Evolutionary conservation across 768 basidiomycete genomes (phyloP).

Genomic region (Phylloporus scabripes): DNA sequence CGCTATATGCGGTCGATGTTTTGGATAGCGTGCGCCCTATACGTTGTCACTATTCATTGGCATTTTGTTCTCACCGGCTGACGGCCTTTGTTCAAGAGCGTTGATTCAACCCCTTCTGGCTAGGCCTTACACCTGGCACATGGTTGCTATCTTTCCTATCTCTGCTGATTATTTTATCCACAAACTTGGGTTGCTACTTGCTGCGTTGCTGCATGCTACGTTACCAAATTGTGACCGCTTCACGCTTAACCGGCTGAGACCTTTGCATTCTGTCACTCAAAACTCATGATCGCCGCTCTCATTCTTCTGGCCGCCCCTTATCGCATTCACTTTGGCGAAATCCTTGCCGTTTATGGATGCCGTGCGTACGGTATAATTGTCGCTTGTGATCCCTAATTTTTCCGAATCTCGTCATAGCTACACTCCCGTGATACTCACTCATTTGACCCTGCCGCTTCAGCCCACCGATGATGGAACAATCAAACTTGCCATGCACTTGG

Average conservation of each 20-base stretch:
- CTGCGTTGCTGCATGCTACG: neutral
- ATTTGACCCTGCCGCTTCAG: constrained; percentile 32
- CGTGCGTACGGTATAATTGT: neutral
- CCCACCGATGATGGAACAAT: constrained; percentile 64
- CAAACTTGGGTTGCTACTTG: neutral
- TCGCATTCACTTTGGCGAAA: neutral
- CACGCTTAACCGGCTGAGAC: neutral
- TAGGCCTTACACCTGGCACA: neutral
- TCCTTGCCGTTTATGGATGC: neutral
- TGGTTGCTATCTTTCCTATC: neutral
- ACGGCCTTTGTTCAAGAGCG: neutral
- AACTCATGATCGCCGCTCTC: neutral
- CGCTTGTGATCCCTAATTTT: neutral
- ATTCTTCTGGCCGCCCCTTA: neutral
- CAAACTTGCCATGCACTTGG: constrained; percentile 73
- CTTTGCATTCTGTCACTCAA: neutral
- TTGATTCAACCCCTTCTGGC: neutral
- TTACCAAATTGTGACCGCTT: neutral
- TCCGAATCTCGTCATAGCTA: neutral
- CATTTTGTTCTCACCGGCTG: neutral
- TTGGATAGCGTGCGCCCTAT: neutral
- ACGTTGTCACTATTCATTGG: neutral
- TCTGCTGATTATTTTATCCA: neutral
- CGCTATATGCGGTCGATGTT: neutral
- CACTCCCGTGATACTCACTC: neutral